Evolutionary conservation across 2,329 filamentous ascomycete genomes (phyloP).

Genomic region (Harringtonia aguacate): DNA sequence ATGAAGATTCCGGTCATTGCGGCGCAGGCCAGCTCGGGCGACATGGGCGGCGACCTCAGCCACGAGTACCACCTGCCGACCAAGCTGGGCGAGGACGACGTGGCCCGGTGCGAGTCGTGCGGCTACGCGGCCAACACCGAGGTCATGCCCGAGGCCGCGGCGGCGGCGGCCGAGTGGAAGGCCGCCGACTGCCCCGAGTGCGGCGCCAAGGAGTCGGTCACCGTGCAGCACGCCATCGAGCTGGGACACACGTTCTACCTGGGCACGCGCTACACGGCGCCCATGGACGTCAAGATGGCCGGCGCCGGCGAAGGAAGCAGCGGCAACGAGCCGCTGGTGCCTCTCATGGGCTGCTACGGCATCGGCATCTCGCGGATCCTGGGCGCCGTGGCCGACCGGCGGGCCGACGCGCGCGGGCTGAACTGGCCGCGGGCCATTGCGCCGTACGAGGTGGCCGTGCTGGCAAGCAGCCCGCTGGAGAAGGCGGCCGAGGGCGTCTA

Average conservation of each 20-base stretch:
- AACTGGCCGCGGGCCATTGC: conserved; percentile 85
- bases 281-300: conserved; percentile 46
- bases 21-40: conserved; percentile 86
- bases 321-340: neutral
- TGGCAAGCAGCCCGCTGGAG: conserved; percentile 37
- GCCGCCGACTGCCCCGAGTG: too few species aligned
- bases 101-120: conserved; percentile 67
- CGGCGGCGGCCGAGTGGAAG: neutral
- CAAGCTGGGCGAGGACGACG: conserved; percentile 70
- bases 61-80: conserved; percentile 90
- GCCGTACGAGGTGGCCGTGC: conserved; percentile 66
- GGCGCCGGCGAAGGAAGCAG: conserved; percentile 20
- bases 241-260: conserved; percentile 93
- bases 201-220: conserved; percentile 25
- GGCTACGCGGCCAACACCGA: conserved; percentile 80
- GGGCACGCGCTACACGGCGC: conserved; percentile 68
- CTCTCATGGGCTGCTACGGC: conserved; percentile 91
- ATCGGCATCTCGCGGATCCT: conserved; percentile 90
- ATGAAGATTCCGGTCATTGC: conserved; percentile 75
- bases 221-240: conserved; percentile 68
- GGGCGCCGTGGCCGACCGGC: conserved; percentile 69
- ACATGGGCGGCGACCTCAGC: conserved; percentile 86
- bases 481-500: conserved; percentile 47
- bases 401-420: conserved; percentile 61
- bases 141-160: conserved; percentile 38